These are phyloP conservation scores for Kurtzmaniella quercitrusa DNA, from an alignment of 1,139 yeast genomes.

Conservation along the genomic window DNA sequence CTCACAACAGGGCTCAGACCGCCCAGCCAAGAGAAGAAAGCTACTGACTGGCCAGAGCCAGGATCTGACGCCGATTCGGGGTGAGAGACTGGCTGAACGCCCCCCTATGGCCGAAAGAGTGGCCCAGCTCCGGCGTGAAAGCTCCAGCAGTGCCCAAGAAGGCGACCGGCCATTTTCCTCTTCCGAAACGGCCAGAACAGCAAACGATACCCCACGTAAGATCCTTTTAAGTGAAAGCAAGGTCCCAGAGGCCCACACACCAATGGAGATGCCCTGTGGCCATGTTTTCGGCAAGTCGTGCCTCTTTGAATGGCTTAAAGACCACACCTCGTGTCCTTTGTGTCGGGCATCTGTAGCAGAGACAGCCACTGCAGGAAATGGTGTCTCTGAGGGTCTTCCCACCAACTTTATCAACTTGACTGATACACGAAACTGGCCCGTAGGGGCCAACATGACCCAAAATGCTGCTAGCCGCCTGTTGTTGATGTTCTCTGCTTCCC, in stretches of 20 bases:
- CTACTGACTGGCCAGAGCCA: background rate
- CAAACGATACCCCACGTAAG: conserved; percentile 7
- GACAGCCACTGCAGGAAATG: conserved; percentile 4
- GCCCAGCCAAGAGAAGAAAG: background rate
- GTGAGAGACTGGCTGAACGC: background rate
- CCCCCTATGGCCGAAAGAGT: background rate
- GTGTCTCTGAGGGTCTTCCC: conserved; percentile 2
- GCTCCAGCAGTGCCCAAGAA: background rate
- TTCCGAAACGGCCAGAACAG: conserved; percentile 1
- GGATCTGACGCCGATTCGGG: background rate
- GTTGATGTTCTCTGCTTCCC: conserved; percentile 2
- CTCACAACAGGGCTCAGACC: background rate
- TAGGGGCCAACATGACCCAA: conserved; percentile 1
- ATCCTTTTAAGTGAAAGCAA: conserved; percentile 12
- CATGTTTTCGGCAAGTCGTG: conserved; percentile 77
- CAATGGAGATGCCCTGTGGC: conserved; percentile 75
- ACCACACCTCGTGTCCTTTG: conserved; percentile 71
- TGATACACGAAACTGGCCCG: conserved; percentile 1
- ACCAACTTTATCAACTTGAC: conserved; percentile 8
- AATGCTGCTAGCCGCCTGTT: conserved; percentile 1
- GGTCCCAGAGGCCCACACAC: conserved; percentile 39
- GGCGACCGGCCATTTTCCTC: background rate
- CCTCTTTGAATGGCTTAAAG: conserved; percentile 68
- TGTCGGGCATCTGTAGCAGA: conserved; percentile 59
- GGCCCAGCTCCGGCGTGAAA: background rate